A percentile compares a stretch with the other conserved stretches of the same genome.
Conservation (phyloP, 2,329 filamentous ascomycete genomes). For the Stenocarpella maydis region DNA sequence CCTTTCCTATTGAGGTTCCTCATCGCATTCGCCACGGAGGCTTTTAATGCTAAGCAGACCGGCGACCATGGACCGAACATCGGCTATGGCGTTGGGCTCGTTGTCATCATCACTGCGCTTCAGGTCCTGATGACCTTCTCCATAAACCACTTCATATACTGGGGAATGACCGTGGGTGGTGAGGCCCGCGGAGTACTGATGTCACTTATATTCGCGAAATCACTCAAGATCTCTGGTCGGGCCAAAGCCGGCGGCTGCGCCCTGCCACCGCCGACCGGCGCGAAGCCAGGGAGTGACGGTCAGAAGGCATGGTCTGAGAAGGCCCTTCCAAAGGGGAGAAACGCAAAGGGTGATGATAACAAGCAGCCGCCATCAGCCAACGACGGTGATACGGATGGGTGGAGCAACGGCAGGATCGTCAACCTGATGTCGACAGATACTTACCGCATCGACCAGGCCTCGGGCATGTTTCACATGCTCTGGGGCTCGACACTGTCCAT, state of each 20-base stretch:
- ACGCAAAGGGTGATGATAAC: slow-evolving; percentile 40
- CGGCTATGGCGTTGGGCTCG: slow-evolving; percentile 80
- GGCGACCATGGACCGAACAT: slow-evolving; percentile 69
- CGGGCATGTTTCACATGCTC: slow-evolving; percentile 86
- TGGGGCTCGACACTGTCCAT: slow-evolving; percentile 88
- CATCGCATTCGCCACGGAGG: slow-evolving; percentile 83
- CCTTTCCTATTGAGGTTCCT: slow-evolving; percentile 88
- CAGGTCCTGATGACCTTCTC: slow-evolving; percentile 80
- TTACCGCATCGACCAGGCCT: slow-evolving; percentile 89
- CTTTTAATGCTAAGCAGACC: slow-evolving; percentile 70
- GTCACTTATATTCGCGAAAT: slow-evolving; percentile 93
- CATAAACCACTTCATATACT: slow-evolving; percentile 96
- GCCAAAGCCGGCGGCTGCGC: slow-evolving; percentile 82
- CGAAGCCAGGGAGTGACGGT: slow-evolving; percentile 57
- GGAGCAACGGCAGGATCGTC: slow-evolving; percentile 91
- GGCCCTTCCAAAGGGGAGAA: slow-evolving; percentile 42
- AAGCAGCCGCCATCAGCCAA: slow-evolving; percentile 42
- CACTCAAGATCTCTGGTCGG: slow-evolving; percentile 86
- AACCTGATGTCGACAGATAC: slow-evolving; percentile 97
- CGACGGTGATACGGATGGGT: slow-evolving; percentile 76
- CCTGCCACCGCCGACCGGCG: slow-evolving; percentile 48
- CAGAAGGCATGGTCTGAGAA: too few species aligned
- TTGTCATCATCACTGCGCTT: slow-evolving; percentile 85
- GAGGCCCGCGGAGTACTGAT: slow-evolving; percentile 80
- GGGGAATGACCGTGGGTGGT: slow-evolving; percentile 90